Evolutionary conservation across 2,329 filamentous ascomycete species (phyloP).

Genomic region (Neofusicoccum laricinum): DNA sequence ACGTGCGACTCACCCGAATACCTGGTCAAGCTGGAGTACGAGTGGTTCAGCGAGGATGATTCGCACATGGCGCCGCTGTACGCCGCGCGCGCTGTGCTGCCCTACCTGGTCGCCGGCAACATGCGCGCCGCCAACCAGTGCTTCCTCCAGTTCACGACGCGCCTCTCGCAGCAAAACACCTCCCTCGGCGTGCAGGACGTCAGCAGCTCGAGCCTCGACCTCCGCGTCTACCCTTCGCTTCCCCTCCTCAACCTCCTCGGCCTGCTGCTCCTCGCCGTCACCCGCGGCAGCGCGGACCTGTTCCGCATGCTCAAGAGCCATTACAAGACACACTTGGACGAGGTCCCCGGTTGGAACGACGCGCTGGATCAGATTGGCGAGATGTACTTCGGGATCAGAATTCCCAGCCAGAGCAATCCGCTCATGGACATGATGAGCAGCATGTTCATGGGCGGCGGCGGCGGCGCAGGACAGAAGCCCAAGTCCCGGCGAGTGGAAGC

Average conservation of each 20-base stretch:
- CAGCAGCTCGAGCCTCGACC: constrained; percentile 60
- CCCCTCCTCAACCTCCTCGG: constrained; percentile 95
- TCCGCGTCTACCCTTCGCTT: constrained; percentile 81
- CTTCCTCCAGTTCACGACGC: constrained; percentile 71
- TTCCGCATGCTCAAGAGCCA: constrained; percentile 80
- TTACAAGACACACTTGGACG: constrained; percentile 75
- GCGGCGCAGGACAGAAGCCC: constrained; percentile 42
- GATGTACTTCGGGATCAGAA: constrained; percentile 92
- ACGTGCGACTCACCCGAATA: constrained; percentile 83
- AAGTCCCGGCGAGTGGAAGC: constrained; percentile 47
- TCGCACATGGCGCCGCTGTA: constrained; percentile 85
- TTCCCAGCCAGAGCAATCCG: constrained; percentile 85
- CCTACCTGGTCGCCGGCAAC: constrained; percentile 88
- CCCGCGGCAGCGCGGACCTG: constrained; percentile 70
- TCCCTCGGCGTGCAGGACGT: constrained; percentile 77
- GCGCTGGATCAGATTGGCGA: constrained; percentile 84
- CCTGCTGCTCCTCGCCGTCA: constrained; percentile 76
- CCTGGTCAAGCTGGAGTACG: constrained; percentile 80
- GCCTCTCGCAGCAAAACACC: constrained; percentile 58
- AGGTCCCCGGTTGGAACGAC: constrained; percentile 73
- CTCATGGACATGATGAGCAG: constrained; percentile 98
- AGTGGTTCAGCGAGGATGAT: constrained; percentile 89
- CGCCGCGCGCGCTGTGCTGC: constrained; percentile 80
- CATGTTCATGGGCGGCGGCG: constrained; percentile 76
- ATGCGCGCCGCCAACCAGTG: constrained; percentile 82